Conservation (phyloP, 1,139 yeast species). For the Saccharomyces hybrid region DNA sequence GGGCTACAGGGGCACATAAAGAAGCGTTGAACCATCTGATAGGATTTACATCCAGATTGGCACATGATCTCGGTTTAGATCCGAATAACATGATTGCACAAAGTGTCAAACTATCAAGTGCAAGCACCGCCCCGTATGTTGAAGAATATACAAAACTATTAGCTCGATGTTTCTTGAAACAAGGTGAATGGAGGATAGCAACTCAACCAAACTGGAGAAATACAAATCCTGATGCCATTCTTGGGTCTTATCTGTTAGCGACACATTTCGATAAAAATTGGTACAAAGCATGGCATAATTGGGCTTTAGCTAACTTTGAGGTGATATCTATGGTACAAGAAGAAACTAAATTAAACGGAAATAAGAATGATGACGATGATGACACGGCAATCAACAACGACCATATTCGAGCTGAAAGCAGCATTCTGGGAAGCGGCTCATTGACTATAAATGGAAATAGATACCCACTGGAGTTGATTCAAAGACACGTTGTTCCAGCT, state of each 20-base stretch:
- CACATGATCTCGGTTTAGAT: slow-evolving; percentile 75
- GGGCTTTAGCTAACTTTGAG: slow-evolving; percentile 97
- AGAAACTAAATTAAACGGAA: slow-evolving; percentile 22
- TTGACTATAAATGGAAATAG: slow-evolving; percentile 17
- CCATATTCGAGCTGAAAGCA: slow-evolving; percentile 9
- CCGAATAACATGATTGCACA: slow-evolving; percentile 80
- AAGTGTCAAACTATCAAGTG: slow-evolving; percentile 20
- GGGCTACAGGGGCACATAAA: slow-evolving; percentile 88
- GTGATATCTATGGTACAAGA: slow-evolving; percentile 59
- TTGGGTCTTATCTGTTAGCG: slow-evolving; percentile 88
- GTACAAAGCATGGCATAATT: slow-evolving; percentile 99
- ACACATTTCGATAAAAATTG: slow-evolving; percentile 89
- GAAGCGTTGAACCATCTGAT: slow-evolving; percentile 82
- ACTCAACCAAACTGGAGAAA: slow-evolving; percentile 72
- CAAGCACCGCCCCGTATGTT: slow-evolving; percentile 71
- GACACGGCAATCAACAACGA: slow-evolving; percentile 6
- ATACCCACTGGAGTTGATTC: slow-evolving; percentile 54
- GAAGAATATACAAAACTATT: slow-evolving; percentile 80
- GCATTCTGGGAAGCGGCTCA: slow-evolving; percentile 22
- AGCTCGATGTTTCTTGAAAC: slow-evolving; percentile 92
- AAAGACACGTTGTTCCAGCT: slow-evolving; percentile 88
- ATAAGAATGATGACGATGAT: slow-evolving; percentile 12
- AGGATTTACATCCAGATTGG: slow-evolving; percentile 86
- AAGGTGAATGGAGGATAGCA: slow-evolving; percentile 96
- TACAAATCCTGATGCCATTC: slow-evolving; percentile 57